Percentiles rank a stretch among this genome's conserved stretches.
These are phyloP conservation scores for Nothophytophthora sp. DNA, from an alignment of 352 stramenopile genomes.

Conservation along the genomic window DNA sequence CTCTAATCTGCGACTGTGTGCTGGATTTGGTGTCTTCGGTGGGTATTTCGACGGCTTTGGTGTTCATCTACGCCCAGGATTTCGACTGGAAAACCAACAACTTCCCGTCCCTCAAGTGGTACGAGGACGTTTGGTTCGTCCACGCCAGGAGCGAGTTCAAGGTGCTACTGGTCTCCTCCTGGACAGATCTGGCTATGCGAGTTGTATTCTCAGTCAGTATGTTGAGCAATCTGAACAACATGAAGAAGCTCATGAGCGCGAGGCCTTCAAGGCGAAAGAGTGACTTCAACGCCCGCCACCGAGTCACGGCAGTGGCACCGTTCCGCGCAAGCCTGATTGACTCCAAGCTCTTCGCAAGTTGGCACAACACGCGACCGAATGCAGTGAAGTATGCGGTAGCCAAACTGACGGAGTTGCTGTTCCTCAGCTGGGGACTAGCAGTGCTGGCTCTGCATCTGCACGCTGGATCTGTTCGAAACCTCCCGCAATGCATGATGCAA, in stretches of 20 bases:
- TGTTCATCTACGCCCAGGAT: constrained; percentile 15
- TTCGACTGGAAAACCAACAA: not conserved
- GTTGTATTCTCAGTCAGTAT: constrained; percentile 25
- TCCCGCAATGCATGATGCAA: constrained; percentile 27
- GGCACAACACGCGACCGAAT: not conserved
- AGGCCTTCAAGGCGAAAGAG: not conserved
- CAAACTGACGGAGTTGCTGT: constrained; percentile 6
- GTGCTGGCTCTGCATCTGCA: constrained; percentile 21
- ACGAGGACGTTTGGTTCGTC: constrained; percentile 25
- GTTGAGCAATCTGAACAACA: constrained; percentile 30
- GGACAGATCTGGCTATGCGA: constrained; percentile 12
- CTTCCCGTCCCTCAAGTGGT: constrained; percentile 17
- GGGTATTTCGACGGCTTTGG: constrained; percentile 9
- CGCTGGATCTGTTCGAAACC: constrained; percentile 3
- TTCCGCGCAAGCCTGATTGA: constrained; percentile 5
- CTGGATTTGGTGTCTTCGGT: constrained; percentile 24
- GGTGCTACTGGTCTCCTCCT: constrained; percentile 25
- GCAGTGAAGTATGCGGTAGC: not conserved
- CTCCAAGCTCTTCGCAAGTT: not conserved
- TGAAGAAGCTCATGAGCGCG: constrained; percentile 8
- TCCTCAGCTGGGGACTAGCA: constrained; percentile 18
- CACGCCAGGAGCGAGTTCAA: constrained; percentile 29
- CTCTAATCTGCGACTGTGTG: constrained; percentile 13
- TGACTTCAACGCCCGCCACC: not conserved
- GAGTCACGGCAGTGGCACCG: constrained; percentile 1